phyloP scores from a whole-genome alignment of 2,329 filamentous ascomycete genomes.

The Exutisphaerella laricina region DNA sequence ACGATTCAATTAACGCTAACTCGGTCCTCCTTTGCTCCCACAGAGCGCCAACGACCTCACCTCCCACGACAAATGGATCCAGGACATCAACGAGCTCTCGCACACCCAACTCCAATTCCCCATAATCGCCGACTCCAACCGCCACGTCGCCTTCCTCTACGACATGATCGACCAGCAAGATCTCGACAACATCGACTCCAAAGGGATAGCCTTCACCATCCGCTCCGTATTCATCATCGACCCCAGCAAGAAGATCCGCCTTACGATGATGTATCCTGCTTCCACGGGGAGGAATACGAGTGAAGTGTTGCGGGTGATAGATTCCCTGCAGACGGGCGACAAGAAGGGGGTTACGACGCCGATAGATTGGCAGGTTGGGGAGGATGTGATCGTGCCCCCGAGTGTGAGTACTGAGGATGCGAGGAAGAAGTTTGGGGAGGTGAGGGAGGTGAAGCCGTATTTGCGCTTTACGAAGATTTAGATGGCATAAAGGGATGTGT shows the following conservation, averaged over 20 bases:
- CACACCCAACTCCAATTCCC: slow-evolving; percentile 44
- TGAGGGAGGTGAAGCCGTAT: slow-evolving; percentile 60
- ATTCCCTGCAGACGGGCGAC: slow-evolving; percentile 62
- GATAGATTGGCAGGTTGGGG: slow-evolving; percentile 82
- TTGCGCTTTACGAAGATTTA: slow-evolving; percentile 60
- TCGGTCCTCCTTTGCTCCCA: neutral
- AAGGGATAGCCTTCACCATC: slow-evolving; percentile 78
- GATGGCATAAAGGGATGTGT: neutral
- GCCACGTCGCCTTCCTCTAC: slow-evolving; percentile 45
- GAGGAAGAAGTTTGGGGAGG: slow-evolving; percentile 77
- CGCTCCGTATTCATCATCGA: slow-evolving; percentile 93
- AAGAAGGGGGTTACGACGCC: slow-evolving; percentile 66
- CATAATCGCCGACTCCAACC: slow-evolving; percentile 47
- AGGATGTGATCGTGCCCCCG: slow-evolving; percentile 90
- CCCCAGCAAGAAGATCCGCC: slow-evolving; percentile 85
- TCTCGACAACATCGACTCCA: slow-evolving; percentile 32
- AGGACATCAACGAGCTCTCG: slow-evolving; percentile 56
- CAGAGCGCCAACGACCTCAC: slow-evolving; percentile 69
- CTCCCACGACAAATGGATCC: slow-evolving; percentile 83
- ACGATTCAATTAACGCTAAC: neutral
- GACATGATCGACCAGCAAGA: slow-evolving; percentile 42
- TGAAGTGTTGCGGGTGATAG: slow-evolving; percentile 55
- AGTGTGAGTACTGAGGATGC: slow-evolving; percentile 77
- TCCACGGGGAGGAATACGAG: slow-evolving; percentile 65
- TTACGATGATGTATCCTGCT: slow-evolving; percentile 88